phyloP scores from a whole-genome alignment of 495 filamentous ascomycete species.

The Xylaria cubensis region DNA sequence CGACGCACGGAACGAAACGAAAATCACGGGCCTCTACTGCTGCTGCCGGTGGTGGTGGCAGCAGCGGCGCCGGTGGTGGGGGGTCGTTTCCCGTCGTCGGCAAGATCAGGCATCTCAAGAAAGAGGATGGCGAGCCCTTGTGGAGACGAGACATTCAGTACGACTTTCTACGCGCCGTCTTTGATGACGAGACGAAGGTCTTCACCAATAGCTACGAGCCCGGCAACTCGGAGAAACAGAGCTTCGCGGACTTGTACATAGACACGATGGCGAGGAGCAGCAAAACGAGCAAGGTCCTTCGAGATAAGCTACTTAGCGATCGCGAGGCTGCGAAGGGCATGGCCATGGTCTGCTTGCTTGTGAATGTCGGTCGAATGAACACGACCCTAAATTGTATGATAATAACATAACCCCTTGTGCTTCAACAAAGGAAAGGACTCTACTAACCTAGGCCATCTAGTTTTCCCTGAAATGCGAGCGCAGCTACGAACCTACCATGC shows the following conservation, averaged over 20 bases:
- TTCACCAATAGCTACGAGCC: constrained; percentile 86
- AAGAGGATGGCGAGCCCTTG: constrained; percentile 93
- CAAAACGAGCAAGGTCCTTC: constrained; percentile 97
- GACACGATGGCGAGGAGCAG: constrained; percentile 98
- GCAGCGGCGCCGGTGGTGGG: constrained; percentile 16
- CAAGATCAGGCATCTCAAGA: constrained; percentile 95
- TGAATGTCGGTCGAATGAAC: constrained; percentile 98
- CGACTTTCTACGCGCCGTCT: constrained; percentile 90
- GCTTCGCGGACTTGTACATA: constrained; percentile 95
- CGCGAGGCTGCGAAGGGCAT: constrained; percentile 91
- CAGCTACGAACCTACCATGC: constrained; percentile 98
- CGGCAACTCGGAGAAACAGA: constrained; percentile 72
- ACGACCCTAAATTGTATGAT: constrained; percentile 93
- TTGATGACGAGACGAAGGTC: constrained; percentile 81
- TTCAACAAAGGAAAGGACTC: constrained; percentile 8
- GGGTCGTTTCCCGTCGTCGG: constrained; percentile 65
- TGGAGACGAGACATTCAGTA: constrained; percentile 99
- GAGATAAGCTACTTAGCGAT: constrained; percentile 94
- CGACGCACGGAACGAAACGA: constrained; percentile 36
- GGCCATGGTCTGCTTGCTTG: constrained; percentile 98
- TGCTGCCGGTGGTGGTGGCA: constrained; percentile 12
- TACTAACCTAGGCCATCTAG: constrained; percentile 57
- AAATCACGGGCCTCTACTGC: constrained; percentile 34
- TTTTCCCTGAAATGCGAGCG: constrained; percentile 99
- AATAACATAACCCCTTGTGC: constrained; percentile 30